phyloP scores from a whole-genome alignment of 441 rosid species.

The Populus hybrid region DNA sequence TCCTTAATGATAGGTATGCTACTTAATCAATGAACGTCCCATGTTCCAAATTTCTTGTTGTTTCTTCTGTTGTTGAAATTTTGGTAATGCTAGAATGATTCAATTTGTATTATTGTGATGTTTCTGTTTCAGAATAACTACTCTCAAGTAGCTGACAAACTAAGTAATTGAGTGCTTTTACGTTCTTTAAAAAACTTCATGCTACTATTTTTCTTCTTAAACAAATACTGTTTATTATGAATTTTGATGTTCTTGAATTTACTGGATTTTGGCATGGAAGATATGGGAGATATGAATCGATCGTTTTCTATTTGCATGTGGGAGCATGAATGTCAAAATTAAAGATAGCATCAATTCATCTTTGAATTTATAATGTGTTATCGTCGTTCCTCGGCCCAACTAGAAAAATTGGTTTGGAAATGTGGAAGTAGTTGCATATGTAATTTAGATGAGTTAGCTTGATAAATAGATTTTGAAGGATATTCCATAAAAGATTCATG shows the following conservation, averaged over 20 bases:
- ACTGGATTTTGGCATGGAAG: background rate
- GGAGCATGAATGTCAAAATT: background rate
- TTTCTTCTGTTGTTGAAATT: background rate
- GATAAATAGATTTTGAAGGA: background rate
- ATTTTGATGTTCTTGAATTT: background rate
- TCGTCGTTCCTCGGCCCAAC: background rate
- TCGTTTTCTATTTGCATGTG: background rate
- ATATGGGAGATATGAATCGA: background rate
- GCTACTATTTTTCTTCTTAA: too few species aligned
- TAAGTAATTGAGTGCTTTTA: background rate
- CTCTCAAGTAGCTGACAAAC: background rate
- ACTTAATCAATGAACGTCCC: background rate
- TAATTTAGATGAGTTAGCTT: background rate
- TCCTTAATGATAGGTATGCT: slow-evolving; percentile 84
- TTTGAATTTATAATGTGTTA: background rate
- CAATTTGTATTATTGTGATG: background rate
- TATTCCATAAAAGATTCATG: background rate
- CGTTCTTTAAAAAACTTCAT: background rate
- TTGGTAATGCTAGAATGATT: background rate
- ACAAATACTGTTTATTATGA: background rate
- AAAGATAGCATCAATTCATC: background rate
- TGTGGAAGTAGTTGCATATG: background rate
- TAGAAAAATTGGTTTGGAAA: background rate
- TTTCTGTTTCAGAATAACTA: background rate
- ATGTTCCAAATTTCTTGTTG: background rate